These are phyloP conservation scores for Pestalotiopsis fici DNA, from an alignment of 2,329 filamentous ascomycete species.

Conservation along the genomic window DNA sequence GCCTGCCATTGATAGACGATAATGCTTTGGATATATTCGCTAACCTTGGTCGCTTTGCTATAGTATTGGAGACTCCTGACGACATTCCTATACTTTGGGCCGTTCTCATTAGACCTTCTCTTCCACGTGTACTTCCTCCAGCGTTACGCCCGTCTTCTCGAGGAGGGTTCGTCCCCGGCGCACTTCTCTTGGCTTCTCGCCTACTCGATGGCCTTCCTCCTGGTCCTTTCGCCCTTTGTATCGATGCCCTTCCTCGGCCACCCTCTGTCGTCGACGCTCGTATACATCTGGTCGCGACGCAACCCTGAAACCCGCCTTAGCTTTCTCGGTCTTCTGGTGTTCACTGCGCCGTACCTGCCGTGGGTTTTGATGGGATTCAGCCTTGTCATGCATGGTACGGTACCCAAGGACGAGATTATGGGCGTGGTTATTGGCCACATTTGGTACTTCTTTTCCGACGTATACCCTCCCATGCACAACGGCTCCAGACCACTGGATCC, in stretches of 20 bases:
- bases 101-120: slow-evolving; percentile 87
- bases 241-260: slow-evolving; percentile 95
- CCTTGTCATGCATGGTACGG: slow-evolving; percentile 81
- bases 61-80: slow-evolving; percentile 97
- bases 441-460: slow-evolving; percentile 98
- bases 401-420: slow-evolving; percentile 95
- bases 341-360: slow-evolving; percentile 90
- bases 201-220: slow-evolving; percentile 78
- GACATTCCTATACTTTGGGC: slow-evolving; percentile 97
- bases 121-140: slow-evolving; percentile 99
- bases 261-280: slow-evolving; percentile 85
- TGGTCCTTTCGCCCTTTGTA: slow-evolving; percentile 81
- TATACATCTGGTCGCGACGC: slow-evolving; percentile 96
- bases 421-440: slow-evolving; percentile 93
- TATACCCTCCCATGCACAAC: slow-evolving; percentile 88
- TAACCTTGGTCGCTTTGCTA: background rate
- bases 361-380: slow-evolving; percentile 96
- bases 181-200: slow-evolving; percentile 94
- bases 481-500: slow-evolving; percentile 86
- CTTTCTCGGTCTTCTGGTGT: slow-evolving; percentile 85
- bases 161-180: slow-evolving; percentile 88
- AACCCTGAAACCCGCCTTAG: slow-evolving; percentile 91
- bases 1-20: background rate
- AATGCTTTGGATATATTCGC: no score
- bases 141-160: slow-evolving; percentile 90